phyloP scores from a whole-genome alignment of 192 early-diverging fungal genomes.

The Coemansia furcata region DNA sequence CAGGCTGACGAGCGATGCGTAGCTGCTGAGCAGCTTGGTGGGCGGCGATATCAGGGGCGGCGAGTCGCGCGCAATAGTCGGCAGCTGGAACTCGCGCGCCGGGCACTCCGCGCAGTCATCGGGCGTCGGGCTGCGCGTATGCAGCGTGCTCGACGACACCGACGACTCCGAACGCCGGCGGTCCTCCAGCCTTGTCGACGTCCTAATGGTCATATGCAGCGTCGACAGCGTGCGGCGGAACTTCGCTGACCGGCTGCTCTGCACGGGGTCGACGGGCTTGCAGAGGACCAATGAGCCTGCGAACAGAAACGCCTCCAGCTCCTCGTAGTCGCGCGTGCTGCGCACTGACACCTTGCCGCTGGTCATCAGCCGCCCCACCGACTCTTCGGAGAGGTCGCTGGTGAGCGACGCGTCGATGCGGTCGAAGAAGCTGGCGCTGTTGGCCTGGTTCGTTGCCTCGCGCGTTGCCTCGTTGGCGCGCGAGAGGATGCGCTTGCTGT shows the following conservation, averaged over 20 bases:
- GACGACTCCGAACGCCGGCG: slow-evolving; percentile 35
- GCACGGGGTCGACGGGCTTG: neutral
- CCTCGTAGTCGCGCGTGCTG: slow-evolving; percentile 13
- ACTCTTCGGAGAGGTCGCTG: neutral
- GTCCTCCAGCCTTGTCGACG: slow-evolving; percentile 1
- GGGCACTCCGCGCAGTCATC: neutral
- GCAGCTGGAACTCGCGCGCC: slow-evolving; percentile 22
- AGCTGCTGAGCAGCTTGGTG: slow-evolving; percentile 26
- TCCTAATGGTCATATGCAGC: slow-evolving; percentile 29
- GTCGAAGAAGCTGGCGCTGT: slow-evolving; percentile 26
- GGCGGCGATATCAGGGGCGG: slow-evolving; percentile 23
- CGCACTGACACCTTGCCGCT: slow-evolving; percentile 18
- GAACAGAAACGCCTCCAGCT: slow-evolving; percentile 37
- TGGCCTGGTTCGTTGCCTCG: slow-evolving; percentile 32
- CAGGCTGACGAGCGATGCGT: slow-evolving; percentile 36
- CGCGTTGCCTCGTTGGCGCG: slow-evolving; percentile 48
- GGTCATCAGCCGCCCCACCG: slow-evolving; percentile 26
- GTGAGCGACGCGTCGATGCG: slow-evolving; percentile 13
- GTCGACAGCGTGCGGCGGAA: slow-evolving; percentile 46
- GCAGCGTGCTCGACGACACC: slow-evolving; percentile 30
- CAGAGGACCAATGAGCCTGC: slow-evolving; percentile 29
- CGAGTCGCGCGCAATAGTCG: slow-evolving; percentile 23
- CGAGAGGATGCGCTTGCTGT: slow-evolving; percentile 36
- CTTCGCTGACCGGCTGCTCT: slow-evolving; percentile 7
- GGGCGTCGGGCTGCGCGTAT: slow-evolving; percentile 15